Percentiles rank a stretch among this genome's conserved stretches.
These are phyloP conservation scores for Flaveria robusta DNA, from an alignment of 129 eudicot species.

Conservation along the genomic window DNA sequence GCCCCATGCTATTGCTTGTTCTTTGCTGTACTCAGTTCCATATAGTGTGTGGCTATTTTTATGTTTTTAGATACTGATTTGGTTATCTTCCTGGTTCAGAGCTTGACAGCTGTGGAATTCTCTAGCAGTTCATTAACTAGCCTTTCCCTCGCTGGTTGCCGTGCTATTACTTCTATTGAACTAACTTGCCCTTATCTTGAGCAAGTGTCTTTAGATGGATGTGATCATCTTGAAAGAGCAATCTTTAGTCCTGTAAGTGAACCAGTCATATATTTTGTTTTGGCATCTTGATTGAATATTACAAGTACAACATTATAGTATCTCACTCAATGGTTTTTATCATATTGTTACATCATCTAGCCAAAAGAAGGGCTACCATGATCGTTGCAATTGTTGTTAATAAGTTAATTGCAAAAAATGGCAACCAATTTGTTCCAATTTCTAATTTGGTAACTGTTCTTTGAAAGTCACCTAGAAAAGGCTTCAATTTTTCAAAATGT, in stretches of 20 bases:
- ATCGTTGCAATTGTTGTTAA: background rate
- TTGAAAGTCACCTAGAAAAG: background rate
- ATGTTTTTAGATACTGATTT: slow-evolving; percentile 6
- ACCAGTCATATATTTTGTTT: background rate
- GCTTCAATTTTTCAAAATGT: background rate
- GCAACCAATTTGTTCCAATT: slow-evolving; percentile 7
- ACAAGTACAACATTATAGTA: background rate
- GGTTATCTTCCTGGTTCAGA: slow-evolving; percentile 44
- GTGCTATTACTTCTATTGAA: slow-evolving; percentile 70
- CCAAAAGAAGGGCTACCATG: background rate
- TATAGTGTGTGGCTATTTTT: background rate
- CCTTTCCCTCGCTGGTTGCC: slow-evolving; percentile 97
- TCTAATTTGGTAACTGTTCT: background rate
- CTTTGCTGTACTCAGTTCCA: background rate
- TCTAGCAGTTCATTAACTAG: slow-evolving; percentile 66
- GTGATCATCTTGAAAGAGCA: slow-evolving; percentile 96
- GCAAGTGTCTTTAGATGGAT: slow-evolving; percentile 85
- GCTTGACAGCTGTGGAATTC: slow-evolving; percentile 76
- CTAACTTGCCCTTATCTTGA: slow-evolving; percentile 84
- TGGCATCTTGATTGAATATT: slow-evolving; percentile 6
- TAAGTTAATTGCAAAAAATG: background rate
- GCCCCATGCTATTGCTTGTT: background rate
- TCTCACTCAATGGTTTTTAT: background rate
- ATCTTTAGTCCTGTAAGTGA: slow-evolving; percentile 76
- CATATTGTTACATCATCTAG: background rate